phyloP scores from a whole-genome alignment of 2,329 filamentous ascomycete species.

The Lecanosticta acicola region DNA sequence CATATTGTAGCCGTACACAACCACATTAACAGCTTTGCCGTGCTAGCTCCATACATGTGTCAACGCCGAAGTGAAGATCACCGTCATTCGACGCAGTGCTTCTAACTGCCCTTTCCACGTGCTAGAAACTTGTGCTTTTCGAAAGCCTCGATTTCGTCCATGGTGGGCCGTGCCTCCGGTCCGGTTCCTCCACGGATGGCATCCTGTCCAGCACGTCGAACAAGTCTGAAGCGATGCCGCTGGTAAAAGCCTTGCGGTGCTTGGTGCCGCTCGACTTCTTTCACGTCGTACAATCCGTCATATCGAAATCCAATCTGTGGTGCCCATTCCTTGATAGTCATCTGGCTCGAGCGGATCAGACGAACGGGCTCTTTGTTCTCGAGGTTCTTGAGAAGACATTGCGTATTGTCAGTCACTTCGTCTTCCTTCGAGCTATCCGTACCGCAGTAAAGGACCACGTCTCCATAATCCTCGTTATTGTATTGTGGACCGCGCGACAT shows the following conservation, averaged over 20 bases:
- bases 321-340: slow-evolving; percentile 37
- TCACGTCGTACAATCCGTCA: slow-evolving; percentile 52
- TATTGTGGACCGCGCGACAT: slow-evolving; percentile 44
- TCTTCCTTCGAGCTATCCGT: slow-evolving; percentile 40
- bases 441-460: slow-evolving; percentile 49
- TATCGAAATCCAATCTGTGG: slow-evolving; percentile 51
- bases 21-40: neutral
- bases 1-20: neutral
- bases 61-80: too few relatives aligned
- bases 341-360: slow-evolving; percentile 47
- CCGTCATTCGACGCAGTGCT: too few relatives aligned
- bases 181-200: slow-evolving; percentile 43
- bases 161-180: slow-evolving; percentile 40
- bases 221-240: slow-evolving; percentile 46
- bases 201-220: slow-evolving; percentile 40
- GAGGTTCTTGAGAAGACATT: slow-evolving; percentile 39
- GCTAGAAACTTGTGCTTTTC: slow-evolving; percentile 21
- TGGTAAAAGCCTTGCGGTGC: slow-evolving; percentile 35
- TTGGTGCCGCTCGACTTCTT: slow-evolving; percentile 37
- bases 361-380: slow-evolving; percentile 40
- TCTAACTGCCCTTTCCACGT: slow-evolving; percentile 6
- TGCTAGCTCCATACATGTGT: neutral
- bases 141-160: slow-evolving; percentile 32
- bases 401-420: slow-evolving; percentile 37
- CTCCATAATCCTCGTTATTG: slow-evolving; percentile 46